Base-by-base conservation (phyloP, 176 grass and related monocot species). In the Ananas comosus region DNA sequence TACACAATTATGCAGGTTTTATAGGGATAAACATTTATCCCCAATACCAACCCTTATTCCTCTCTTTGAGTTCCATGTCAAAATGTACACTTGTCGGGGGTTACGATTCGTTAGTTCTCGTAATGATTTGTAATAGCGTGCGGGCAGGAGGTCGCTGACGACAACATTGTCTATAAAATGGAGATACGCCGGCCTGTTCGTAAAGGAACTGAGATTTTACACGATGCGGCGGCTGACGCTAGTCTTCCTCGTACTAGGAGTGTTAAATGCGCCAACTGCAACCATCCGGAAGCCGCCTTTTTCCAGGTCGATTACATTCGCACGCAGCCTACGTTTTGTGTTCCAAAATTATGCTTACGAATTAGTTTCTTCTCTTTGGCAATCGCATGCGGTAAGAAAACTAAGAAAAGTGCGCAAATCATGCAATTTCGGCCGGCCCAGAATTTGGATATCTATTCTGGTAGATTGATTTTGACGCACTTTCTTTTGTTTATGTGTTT, bases 141-240 rank as follows among this genome's bases (percentile, higher is more conserved):
- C 70, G 63, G 74, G 63, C 67, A 96, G 83, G 88, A 96, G 76
- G 68, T 70, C 61, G 74, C 88, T 50, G 76, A 72, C 51, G 78
- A 79, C 79, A 89, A 71, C 52, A 86, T 81, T 73, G 85, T 91
- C 71, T 96, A 87, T 64, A 96, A 86, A 89, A 89, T 87, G 76
- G 86, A 87, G 68, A 73, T 91, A 68, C 79, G 80, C 53, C 85
- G 83, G 53, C 59, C 83, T 82, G 54, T 56, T 64, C 80, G 76
- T 21, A 83, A 83, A 83, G 69, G 66, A 70, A 87, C 67, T n/a
- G 85, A 88, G 75, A 22, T 73, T 27, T 71, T 82, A 33, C 83
- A 96, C 63, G 88, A 96, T 76, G 86, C 74, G 69, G 73, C 83
- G 28, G 47, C 73, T 64, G 92, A 96, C 83, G 68, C 88, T 52